Evolutionary conservation across 495 filamentous ascomycete genomes (phyloP).

Genomic region (Daldinia grandis): DNA sequence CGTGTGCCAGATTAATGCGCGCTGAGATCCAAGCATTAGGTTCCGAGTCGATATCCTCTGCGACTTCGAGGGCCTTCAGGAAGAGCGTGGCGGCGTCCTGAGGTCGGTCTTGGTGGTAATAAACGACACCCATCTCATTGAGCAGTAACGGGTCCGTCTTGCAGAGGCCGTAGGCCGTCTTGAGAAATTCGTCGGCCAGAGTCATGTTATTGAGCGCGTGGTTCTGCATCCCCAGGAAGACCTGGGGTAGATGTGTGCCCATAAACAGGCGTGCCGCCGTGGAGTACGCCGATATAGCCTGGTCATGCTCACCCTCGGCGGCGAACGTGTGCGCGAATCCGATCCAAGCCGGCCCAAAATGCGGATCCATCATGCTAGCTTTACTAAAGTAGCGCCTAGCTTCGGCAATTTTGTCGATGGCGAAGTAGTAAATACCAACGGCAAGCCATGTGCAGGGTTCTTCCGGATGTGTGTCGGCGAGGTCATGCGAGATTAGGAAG

Average conservation of each 20-base stretch:
- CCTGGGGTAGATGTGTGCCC: conserved; percentile 93
- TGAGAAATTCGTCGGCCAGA: conserved; percentile 94
- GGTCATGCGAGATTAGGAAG: conserved; percentile 92
- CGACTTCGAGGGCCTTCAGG: conserved; percentile 74
- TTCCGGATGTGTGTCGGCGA: conserved; percentile 90
- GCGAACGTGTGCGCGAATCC: conserved; percentile 99
- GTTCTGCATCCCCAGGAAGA: conserved; percentile 99
- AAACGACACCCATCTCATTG: conserved; percentile 94
- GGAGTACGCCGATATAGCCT: conserved; percentile 97
- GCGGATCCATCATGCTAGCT: conserved; percentile 94
- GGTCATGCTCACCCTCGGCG: conserved; percentile 99
- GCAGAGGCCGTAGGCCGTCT: conserved; percentile 80
- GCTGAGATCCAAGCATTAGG: conserved; percentile 86
- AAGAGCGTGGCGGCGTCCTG: conserved; percentile 78
- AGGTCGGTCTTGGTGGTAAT: conserved; percentile 88
- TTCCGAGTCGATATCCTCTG: conserved; percentile 81
- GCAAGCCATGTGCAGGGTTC: conserved; percentile 92
- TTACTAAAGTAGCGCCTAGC: conserved; percentile 96
- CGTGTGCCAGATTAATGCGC: conserved; percentile 87
- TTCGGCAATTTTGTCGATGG: conserved; percentile 88
- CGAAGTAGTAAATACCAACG: conserved; percentile 93
- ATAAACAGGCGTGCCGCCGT: conserved; percentile 96
- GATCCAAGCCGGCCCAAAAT: conserved; percentile 98
- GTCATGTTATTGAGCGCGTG: conserved; percentile 94
- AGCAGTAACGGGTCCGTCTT: conserved; percentile 86